Base-by-base conservation (phyloP, 495 filamentous ascomycete genomes). In the Penicillium longicatenatum region DNA sequence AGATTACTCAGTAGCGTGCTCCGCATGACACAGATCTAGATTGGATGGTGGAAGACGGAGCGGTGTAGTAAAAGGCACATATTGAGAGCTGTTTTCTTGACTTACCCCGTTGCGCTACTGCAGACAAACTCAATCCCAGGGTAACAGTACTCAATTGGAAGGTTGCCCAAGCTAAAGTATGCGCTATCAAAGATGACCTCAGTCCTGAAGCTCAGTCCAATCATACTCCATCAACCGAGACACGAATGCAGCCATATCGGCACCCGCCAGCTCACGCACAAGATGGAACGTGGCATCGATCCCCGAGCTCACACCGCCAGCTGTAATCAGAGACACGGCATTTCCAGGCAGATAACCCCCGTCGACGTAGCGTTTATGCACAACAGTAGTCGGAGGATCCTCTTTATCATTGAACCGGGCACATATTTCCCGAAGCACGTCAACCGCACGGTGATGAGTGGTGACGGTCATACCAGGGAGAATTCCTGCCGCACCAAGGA, bases 241-340 rank as follows among this genome's bases (percentile, higher is more conserved):
- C 43, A 88, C 85, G 75, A 90, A 86, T 24, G 84, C 78, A 22
- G 89, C 88, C 43, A 81, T 74, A 20, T 89, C 88, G 59, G 86
- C 78, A 12, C 78, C 82, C 20, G 90, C 86, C 68, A 93, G 74
- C 52, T 85, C 84, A 72, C 83, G 86, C 48, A 93, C 87, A 62
- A 95, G 74, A 75, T 92, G 91, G 72, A 92, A 73, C 55, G 84
- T 75, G 19, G 89, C 91, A 77, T 95, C 91, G 30, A 93, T 72
- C 58, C 91, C 91, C 67, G 86, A 84, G 59, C 85, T 86, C 51
- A 91, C 77, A 48, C 90, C 91, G 52, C 90, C 89, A 68, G 79
- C 81, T 33, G 90, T 93, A 59, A 95, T 83, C 44, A 95, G 81
- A 59, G 87, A 80, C 66, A 93, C 80, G 17, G 88, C 86, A 65